Base-by-base conservation (phyloP, 495 filamentous ascomycete species). In the Aspergillus haitiensis region DNA sequence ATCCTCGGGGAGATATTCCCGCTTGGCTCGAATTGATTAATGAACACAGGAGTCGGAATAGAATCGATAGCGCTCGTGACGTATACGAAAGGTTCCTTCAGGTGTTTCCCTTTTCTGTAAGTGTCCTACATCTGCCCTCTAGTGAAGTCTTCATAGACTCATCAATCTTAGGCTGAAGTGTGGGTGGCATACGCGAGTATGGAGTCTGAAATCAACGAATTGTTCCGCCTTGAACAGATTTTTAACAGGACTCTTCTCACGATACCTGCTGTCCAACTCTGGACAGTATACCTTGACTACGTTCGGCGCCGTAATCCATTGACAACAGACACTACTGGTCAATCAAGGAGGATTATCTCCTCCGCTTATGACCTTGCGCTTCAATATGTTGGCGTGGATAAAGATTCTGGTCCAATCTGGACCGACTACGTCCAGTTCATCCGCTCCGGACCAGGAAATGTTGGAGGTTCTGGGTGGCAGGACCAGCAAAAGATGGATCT, bases 401-500 rank as follows among this genome's bases (percentile, higher is more conserved):
- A 90, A 70, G 92, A 96, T 60, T 84, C 90, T n/a, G 93, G 92
- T 7, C 83, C 81, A 37, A 87, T 98, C 56, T 98, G 94, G 94
- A 81, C 84, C 48, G 95, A 98, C 44, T 96, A 98, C 65, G 83
- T 98, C 52, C 84, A 92, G 54, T 97, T 98, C 64, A 81, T 98
- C 67, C 90, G 90, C 64, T 87, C 82, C 51, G 89, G 87, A 0
- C 94, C 95, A 8, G 95, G 95, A 10, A 84, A 80, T 42, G 78
- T 92, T 45, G 93, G 93, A 35, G 95, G 94, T 39, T 86, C 81
- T 54, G 85, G 84, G 15, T 98, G 94, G 94, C 91, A 98, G 69
- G 94, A 97, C 67, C 87, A 91, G 70, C 94, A 98, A 67, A 98
- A 98, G 81, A 95, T 96, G 91, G 94, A 98, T 64, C 72, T 86